phyloP scores from a whole-genome alignment of 2,329 filamentous ascomycete genomes.

The Calonectria leucothoes region DNA sequence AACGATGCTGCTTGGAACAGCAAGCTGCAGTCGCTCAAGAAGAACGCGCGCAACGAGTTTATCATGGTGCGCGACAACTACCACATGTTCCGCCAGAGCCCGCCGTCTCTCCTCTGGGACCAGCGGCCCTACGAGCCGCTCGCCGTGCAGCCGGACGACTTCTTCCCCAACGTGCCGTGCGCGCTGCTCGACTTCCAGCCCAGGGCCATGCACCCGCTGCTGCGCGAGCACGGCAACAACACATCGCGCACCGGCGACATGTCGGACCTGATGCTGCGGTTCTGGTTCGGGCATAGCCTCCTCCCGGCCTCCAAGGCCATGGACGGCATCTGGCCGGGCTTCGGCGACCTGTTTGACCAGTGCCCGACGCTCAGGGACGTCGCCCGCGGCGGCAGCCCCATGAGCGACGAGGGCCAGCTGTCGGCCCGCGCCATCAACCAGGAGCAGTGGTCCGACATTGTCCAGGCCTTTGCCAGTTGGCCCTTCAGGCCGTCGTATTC shows the following conservation, averaged over 20 bases:
- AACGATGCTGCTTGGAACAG: constrained; percentile 50
- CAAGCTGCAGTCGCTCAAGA: constrained; percentile 47
- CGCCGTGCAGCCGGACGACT: constrained; percentile 66
- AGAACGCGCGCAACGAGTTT: constrained; percentile 51
- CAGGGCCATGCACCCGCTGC: constrained; percentile 59
- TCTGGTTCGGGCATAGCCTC: constrained; percentile 57
- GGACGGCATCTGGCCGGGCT: constrained; percentile 69
- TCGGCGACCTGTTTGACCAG: constrained; percentile 61
- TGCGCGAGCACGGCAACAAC: constrained; percentile 58
- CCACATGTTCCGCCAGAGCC: constrained; percentile 60
- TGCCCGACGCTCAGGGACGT: constrained; percentile 64
- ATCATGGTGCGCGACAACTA: constrained; percentile 63
- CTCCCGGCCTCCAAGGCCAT: constrained; percentile 58
- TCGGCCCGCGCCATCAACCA: constrained; percentile 61
- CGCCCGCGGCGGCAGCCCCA: constrained; percentile 56
- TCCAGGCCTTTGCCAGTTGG: constrained; percentile 73
- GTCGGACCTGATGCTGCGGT: constrained; percentile 61
- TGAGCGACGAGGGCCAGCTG: constrained; percentile 54
- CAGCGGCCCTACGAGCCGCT: constrained; percentile 78
- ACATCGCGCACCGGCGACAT: constrained; percentile 58
- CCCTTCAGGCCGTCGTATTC: constrained; percentile 67
- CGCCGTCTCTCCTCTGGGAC: constrained; percentile 74
- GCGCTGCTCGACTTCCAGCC: constrained; percentile 77
- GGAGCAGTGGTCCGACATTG: constrained; percentile 67
- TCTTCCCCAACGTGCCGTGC: constrained; percentile 71